Percentiles rank a stretch among this genome's conserved stretches.
Evolutionary conservation across 306 rosid species (phyloP).

Genomic region (Hylodesmum podocarpum): DNA sequence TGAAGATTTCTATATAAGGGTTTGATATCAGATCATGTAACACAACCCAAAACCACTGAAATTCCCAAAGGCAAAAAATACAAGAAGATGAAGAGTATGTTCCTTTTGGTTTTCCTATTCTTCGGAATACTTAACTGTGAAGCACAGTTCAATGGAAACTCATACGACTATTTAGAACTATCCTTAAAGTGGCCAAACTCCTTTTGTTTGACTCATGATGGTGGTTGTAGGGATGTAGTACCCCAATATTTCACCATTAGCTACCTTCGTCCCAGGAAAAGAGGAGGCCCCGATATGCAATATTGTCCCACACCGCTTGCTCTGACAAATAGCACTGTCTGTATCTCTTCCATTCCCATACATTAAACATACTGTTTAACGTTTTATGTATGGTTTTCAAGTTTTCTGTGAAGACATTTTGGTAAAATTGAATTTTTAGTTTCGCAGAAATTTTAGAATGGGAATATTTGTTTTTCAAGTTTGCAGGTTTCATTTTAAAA

Average conservation of each 20-base stretch:
- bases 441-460: no score
- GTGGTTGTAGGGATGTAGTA: background rate
- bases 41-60: background rate
- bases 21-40: background rate
- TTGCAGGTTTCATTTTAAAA: no score
- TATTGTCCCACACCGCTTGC: background rate
- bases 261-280: background rate
- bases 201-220: background rate
- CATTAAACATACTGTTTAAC: background rate
- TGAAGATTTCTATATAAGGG: background rate
- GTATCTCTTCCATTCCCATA: background rate
- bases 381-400: background rate
- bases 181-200: background rate
- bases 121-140: background rate
- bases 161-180: background rate
- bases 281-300: background rate
- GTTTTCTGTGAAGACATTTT: no score
- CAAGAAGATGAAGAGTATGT: background rate
- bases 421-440: no score
- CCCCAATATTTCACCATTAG: conserved; percentile 4
- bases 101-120: background rate
- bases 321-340: background rate
- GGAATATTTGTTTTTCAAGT: no score
- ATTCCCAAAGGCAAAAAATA: background rate
- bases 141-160: background rate